Evolutionary conservation across 768 basidiomycete genomes (phyloP), one percentile per base, ranked within the genome.

Genomic region (Boletus fagicola): DNA sequence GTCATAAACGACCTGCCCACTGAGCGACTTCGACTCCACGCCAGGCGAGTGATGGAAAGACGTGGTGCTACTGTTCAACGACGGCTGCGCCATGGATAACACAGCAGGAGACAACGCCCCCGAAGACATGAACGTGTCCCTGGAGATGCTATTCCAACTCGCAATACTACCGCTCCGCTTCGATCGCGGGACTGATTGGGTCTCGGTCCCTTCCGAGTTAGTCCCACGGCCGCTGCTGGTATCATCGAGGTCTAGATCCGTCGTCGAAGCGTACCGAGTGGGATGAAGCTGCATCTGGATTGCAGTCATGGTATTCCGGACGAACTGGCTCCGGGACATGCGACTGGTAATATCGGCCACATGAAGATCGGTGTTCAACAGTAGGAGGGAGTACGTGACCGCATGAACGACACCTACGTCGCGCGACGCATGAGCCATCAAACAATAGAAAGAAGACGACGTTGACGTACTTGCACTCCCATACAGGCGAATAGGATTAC

Each of bases 341-440:
- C 92, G 87, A 4, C 81, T 84, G 18, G 84, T 72, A 28, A 97
- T 79, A 38, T 98, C 95, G 33, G 95, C 97, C 50, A 99, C 88
- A 72, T 99, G 96, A 35, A 99, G 81, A 71, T 99, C 97, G 28
- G 97, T 99, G 75, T 99, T 99, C 51, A 98, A 82, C 33, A 98
- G 80, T 0, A 99, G 77, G 39, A 99, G 81, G 3, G 95, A 97
- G 66, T 96, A 98, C 2, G 92, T 82, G 48, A 95, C 90, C 2
- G 93, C 90, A 63, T 99, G 97, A n/a, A 98, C 91, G 59, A 98
- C 84, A 62, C 91, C 95, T 92, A 64, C 4, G 45, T 31, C 36
- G 1, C 22, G 43, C 52, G 28, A 13, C 33, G 38, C 18, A 62
- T 60, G 39, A 60, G 56, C 22, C 38, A 54, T 22, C 40, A 43